Evolutionary conservation across 139 green algal genomes (phyloP).

Genomic region (Coelastrella sp.): DNA sequence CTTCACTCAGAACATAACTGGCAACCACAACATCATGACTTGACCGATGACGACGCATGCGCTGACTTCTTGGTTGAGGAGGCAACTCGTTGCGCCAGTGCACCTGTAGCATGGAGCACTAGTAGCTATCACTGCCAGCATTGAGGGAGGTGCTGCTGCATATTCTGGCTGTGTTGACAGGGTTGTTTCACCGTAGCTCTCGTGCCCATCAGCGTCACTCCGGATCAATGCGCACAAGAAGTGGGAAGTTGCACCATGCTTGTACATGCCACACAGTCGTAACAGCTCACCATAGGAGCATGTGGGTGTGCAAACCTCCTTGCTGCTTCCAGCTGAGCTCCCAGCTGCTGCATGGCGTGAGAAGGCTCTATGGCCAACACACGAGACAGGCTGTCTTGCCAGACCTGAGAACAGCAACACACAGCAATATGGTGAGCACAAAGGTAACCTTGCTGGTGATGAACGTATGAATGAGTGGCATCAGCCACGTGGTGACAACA

Average conservation of each 20-base stretch:
- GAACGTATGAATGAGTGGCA: too few species aligned
- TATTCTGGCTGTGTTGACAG: too few species aligned
- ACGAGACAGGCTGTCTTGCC: conserved; percentile 22
- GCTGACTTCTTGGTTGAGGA: background rate
- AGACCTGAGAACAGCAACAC: conserved; percentile 52
- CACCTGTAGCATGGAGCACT: conserved; percentile 1
- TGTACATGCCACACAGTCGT: too few species aligned
- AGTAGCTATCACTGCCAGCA: too few species aligned
- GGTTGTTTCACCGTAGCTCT: too few species aligned
- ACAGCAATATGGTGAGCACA: too few species aligned
- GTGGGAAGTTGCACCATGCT: too few species aligned
- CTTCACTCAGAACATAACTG: conserved; percentile 75
- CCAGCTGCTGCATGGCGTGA: conserved; percentile 68
- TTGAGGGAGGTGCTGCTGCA: background rate
- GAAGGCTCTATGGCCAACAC: conserved; percentile 73
- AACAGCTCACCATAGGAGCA: conserved; percentile 21
- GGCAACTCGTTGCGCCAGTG: conserved; percentile 37
- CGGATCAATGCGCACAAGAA: too few species aligned
- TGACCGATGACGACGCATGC: background rate
- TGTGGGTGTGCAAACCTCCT: background rate
- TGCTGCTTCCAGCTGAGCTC: conserved; percentile 52
- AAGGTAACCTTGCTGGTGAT: too few species aligned
- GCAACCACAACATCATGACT: conserved; percentile 72
- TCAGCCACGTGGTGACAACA: too few species aligned
- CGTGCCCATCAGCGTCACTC: too few species aligned